Evolutionary conservation across 2,329 filamentous ascomycete genomes (phyloP), one percentile per base, ranked within the genome.

Genomic region (Pyrenophora teres): DNA sequence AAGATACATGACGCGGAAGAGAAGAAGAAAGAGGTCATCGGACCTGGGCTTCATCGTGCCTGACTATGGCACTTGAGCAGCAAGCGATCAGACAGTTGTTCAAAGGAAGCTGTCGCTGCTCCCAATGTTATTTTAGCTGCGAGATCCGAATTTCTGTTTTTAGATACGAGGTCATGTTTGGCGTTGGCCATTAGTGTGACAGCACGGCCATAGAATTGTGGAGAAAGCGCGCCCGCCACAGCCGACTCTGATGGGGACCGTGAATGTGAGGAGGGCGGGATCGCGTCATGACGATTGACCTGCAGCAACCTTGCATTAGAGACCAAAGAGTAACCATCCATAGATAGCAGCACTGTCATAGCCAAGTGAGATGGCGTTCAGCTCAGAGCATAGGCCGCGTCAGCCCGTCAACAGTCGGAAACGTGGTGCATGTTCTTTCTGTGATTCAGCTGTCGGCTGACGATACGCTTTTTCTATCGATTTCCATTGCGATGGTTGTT

Each of bases 1-100:
- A 21, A 57, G 50, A 15, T 59, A 59, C 36, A 46, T 48, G 32
- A 47, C 45, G 15, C 56, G 54, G 42, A 59, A 59, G 47, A 59
- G 52, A 15, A 59, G 56, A 10, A 59, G 33, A 25, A 59, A 59
- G 9, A 59, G 18, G 23, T 36, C 41, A 19, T 59, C 48, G 13
- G 37, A 38, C 43, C 40, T 43, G 30, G 30, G 39, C 45, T 52
- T 52, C 50, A 43, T 52, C 21, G 40, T 30, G 21, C 31, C n/a
- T 18, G 33, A 37, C 32, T 37, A 15, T 21, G 7, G 23, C 30
- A 18, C 33, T 36, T 35, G 21, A 37, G 33, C 10, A 9, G 4
- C 19, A 21, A 9, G 32, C 33, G 33, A 37, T 15, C 21, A 45
- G 27, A 5, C 27, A 30, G 10, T 12, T 9, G 27, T 13, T 12